Percentiles rank a stretch among this genome's conserved stretches.
Evolutionary conservation across 2,329 filamentous ascomycete genomes (phyloP).

Genomic region (Trichoderma atrobrunneum): DNA sequence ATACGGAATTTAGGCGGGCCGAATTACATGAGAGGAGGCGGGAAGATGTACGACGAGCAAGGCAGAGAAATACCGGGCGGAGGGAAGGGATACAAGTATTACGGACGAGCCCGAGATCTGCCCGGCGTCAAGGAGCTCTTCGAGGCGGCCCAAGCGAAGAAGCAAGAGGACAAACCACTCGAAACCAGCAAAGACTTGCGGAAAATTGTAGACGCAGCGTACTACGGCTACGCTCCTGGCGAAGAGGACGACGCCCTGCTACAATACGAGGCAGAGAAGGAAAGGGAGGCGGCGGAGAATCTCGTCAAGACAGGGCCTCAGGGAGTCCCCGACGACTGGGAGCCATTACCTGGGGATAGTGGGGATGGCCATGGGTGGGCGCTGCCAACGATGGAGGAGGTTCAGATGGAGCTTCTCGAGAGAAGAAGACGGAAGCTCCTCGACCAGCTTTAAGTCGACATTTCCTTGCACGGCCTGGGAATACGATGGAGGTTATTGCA

Average conservation of each 20-base stretch:
- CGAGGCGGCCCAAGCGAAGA: conserved; percentile 66
- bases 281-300: conserved; percentile 73
- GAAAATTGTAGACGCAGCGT: conserved; percentile 82
- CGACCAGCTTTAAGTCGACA: conserved; percentile 63
- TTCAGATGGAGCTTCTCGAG: conserved; percentile 91
- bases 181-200: conserved; percentile 68
- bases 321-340: conserved; percentile 68
- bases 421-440: conserved; percentile 77
- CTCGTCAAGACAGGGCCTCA: conserved; percentile 58
- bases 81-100: conserved; percentile 91
- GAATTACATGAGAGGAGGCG: conserved; percentile 83
- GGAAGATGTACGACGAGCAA: conserved; percentile 69
- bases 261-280: conserved; percentile 77
- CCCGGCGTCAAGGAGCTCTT: conserved; percentile 97
- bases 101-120: conserved; percentile 82
- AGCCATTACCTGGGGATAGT: conserved; percentile 79
- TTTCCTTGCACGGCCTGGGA: neutral
- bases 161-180: conserved; percentile 59
- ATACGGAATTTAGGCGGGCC: conserved; percentile 94
- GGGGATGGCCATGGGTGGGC: conserved; percentile 82
- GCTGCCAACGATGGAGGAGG: conserved; percentile 82
- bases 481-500: neutral
- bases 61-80: conserved; percentile 69
- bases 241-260: conserved; percentile 84
- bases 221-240: conserved; percentile 91